A percentile compares a stretch with the other conserved stretches of the same genome.
Conservation (phyloP, 352 stramenopile genomes). For the Phytopythium helicoides region DNA sequence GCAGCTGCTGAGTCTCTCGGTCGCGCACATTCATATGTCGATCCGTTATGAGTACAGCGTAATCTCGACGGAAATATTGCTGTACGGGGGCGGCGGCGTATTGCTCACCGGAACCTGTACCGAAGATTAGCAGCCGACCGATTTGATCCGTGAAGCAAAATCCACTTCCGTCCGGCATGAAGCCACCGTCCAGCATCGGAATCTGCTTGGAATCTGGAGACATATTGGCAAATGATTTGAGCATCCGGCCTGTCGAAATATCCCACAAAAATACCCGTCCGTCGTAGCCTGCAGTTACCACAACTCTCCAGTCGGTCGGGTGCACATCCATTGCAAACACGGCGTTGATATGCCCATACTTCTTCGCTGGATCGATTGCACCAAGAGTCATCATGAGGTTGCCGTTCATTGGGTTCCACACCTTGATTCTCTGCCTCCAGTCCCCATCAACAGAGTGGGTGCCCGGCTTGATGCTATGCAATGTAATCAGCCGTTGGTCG, state of each 20-base stretch:
- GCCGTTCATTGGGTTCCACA: slow-evolving; percentile 58
- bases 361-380: slow-evolving; percentile 51
- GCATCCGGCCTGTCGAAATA: slow-evolving; percentile 60
- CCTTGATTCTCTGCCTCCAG: slow-evolving; percentile 62
- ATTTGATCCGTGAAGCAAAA: slow-evolving; percentile 86
- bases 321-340: slow-evolving; percentile 80
- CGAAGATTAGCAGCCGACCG: slow-evolving; percentile 77
- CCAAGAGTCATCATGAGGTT: slow-evolving; percentile 62
- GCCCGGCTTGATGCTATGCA: slow-evolving; percentile 70
- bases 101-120: slow-evolving; percentile 62
- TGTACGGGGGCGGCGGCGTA: slow-evolving; percentile 66
- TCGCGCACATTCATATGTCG: slow-evolving; percentile 88
- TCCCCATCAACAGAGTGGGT: slow-evolving; percentile 34
- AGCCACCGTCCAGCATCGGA: slow-evolving; percentile 71
- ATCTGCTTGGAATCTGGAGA: slow-evolving; percentile 58
- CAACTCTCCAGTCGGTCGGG: slow-evolving; percentile 65
- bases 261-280: slow-evolving; percentile 84
- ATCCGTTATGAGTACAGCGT: slow-evolving; percentile 87
- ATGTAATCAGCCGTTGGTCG: slow-evolving; percentile 57
- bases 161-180: slow-evolving; percentile 57
- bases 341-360: slow-evolving; percentile 71
- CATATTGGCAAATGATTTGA: slow-evolving; percentile 62
- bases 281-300: slow-evolving; percentile 84
- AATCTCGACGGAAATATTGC: slow-evolving; percentile 91
- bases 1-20: slow-evolving; percentile 78